These are phyloP conservation scores for Ceratobasidium theobromae DNA, from an alignment of 1,284 basidiomycete genomes.

Conservation along the genomic window DNA sequence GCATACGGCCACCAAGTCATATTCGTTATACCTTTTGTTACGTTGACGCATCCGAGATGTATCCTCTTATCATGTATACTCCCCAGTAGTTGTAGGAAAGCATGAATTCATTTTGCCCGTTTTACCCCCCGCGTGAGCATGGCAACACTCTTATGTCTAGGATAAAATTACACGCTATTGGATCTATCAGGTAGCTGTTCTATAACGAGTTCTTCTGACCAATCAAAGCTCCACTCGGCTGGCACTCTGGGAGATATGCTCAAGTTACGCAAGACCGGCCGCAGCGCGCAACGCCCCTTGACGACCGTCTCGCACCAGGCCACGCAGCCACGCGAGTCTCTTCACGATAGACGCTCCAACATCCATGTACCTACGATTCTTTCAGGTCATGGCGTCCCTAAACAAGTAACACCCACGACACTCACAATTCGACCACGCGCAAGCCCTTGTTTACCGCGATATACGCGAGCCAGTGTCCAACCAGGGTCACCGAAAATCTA, in stretches of 20 bases:
- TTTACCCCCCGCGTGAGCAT: neutral
- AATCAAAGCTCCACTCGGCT: neutral
- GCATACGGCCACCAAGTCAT: neutral
- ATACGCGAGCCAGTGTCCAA: constrained; percentile 50
- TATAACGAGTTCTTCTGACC: neutral
- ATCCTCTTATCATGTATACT: neutral
- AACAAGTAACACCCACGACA: constrained; percentile 38
- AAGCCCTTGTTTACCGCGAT: constrained; percentile 52
- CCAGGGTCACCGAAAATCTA: constrained; percentile 31
- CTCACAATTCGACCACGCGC: constrained; percentile 41
- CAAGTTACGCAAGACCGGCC: constrained; percentile 52
- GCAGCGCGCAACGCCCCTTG: constrained; percentile 67
- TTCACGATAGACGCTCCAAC: constrained; percentile 61
- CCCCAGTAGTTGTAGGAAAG: neutral
- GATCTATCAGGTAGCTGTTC: constrained; percentile 11
- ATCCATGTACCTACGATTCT: constrained; percentile 64
- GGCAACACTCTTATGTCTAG: neutral
- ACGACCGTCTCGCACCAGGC: constrained; percentile 57
- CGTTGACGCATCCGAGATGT: constrained; percentile 30
- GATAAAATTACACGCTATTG: constrained; percentile 1
- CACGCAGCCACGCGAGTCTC: constrained; percentile 64
- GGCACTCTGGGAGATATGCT: neutral
- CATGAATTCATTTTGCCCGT: neutral
- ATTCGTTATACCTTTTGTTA: neutral
- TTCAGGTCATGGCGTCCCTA: constrained; percentile 36